Base-by-base conservation (phyloP, 2,329 filamentous ascomycete species). In the Fusarium stilboides region DNA sequence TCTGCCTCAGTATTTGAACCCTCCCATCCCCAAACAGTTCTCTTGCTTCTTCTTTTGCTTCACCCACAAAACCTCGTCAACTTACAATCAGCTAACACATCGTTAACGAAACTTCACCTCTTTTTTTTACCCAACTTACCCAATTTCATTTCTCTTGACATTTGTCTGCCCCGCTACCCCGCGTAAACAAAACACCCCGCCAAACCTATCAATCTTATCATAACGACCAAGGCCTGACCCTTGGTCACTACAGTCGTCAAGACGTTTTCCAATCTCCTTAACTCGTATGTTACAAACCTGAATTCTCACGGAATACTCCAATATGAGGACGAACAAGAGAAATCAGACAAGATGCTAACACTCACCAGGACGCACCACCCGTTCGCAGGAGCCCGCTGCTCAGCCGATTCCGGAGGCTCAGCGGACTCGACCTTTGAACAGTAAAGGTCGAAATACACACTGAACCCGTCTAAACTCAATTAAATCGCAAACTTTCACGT, bases 201-300 rank as follows among this genome's bases (percentile, higher is more conserved):
- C 62, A 65, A 69, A 63, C 33, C 49, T 58, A 73, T 59, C 62
- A 61, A 65, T 62, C 62, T 71, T 67, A 74, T 61, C 64, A 64
- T 31, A 66, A 65, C 52, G 86, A 87, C 87, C 87, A 86, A 87
- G 85, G 79, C 74, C 69, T 75, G 70, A 74, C 65, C 77, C 79
- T 82, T 89, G 89, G 84, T 92, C 90, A 83, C 82, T 73, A 69
- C 78, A 81, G 81, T 83, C 91, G 91, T 88, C 93, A 97, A 93
- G 85, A 97, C 94, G 94, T 98, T 97, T 91, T 95, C 94, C 87
- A 98, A 97, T 86, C 92, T 97, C 77, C 91, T 98, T 76, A 96
- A 96, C 89, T 97, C 94, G 94, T 97, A 88, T 82, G 94, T 79
- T 19, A 74, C 19, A 34, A 49, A 24, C 14, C n/a, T 17, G 7